These are phyloP conservation scores for Paracoccidioides lutzii DNA, from an alignment of 2,329 filamentous ascomycete genomes.

Conservation along the genomic window DNA sequence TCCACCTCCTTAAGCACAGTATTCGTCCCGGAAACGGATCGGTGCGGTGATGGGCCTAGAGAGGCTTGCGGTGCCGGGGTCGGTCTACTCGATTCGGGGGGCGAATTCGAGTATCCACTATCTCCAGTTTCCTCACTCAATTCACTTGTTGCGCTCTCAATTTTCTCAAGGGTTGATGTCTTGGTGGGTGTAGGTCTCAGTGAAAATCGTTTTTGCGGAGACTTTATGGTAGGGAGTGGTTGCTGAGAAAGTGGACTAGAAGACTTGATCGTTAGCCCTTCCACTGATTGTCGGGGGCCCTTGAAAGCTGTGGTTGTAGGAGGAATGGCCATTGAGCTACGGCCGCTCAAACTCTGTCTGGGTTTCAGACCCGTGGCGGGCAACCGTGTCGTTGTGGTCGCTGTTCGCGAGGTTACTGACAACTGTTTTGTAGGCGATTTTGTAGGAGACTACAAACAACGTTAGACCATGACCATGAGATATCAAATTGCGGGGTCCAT, in stretches of 20 bases:
- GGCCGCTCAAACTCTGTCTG: constrained; percentile 43
- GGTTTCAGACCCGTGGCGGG: constrained; percentile 35
- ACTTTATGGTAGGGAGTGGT: constrained; percentile 14
- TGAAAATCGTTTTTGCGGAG: constrained; percentile 22
- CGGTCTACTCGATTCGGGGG: constrained; percentile 14
- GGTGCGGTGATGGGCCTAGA: constrained; percentile 20
- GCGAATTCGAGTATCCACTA: constrained; percentile 2
- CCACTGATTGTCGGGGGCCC: constrained; percentile 28
- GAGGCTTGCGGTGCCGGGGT: constrained; percentile 17
- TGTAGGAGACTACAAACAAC: constrained; percentile 50
- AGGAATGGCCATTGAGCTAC: constrained; percentile 58
- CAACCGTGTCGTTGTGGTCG: constrained; percentile 38
- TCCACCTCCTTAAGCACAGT: constrained; percentile 58
- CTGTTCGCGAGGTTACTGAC: constrained; percentile 34
- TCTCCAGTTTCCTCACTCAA: constrained; percentile 14
- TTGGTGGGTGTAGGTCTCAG: constrained; percentile 19
- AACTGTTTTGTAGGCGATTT: constrained; percentile 71
- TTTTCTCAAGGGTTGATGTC: constrained; percentile 16
- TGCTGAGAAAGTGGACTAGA: constrained; percentile 22
- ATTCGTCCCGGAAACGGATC: constrained; percentile 36
- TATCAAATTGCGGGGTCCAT: constrained; percentile 12
- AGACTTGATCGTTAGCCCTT: constrained; percentile 21
- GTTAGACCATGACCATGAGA: not conserved
- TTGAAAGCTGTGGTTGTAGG: constrained; percentile 22
- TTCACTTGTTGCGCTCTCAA: constrained; percentile 17